These are phyloP conservation scores for Fusarium tjaetaba DNA, from an alignment of 2,329 filamentous ascomycete species.

Conservation along the genomic window DNA sequence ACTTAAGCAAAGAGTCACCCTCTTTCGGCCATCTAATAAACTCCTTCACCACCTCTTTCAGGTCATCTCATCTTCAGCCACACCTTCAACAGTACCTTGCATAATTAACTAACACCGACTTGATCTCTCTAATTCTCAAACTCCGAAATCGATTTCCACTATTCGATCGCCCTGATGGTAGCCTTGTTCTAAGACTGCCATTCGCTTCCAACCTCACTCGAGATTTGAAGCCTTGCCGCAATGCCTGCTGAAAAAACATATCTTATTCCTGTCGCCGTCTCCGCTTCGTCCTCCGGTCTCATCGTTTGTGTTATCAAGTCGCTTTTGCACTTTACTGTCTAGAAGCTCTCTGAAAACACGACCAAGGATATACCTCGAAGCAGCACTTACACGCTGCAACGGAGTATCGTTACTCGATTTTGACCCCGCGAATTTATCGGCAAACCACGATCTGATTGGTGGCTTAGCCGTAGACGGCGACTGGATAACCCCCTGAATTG, in stretches of 20 bases:
- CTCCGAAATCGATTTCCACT: conserved; percentile 20
- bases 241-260: conserved; percentile 67
- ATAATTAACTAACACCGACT: conserved; percentile 37
- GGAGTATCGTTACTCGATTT: conserved; percentile 52
- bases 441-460: conserved; percentile 57
- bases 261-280: conserved; percentile 70
- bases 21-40: conserved; percentile 44
- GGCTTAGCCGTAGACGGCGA: conserved; percentile 64
- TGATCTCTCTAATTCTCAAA: conserved; percentile 28
- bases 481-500: conserved; percentile 57
- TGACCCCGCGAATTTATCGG: conserved; percentile 49
- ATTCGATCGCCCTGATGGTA: conserved; percentile 46
- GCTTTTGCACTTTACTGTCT: conserved; percentile 53
- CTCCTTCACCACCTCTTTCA: conserved; percentile 36
- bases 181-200: conserved; percentile 48
- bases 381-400: conserved; percentile 51
- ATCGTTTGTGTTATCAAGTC: conserved; percentile 64
- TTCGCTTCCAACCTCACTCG: conserved; percentile 38
- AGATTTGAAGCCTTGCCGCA: conserved; percentile 53
- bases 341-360: conserved; percentile 55
- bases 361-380: conserved; percentile 53
- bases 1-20: conserved; percentile 50
- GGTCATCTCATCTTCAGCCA: conserved; percentile 39
- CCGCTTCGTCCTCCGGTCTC: conserved; percentile 68
- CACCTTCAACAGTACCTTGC: conserved; percentile 46